Conservation (phyloP, 768 basidiomycete species). For the Lactarius vividus region DNA sequence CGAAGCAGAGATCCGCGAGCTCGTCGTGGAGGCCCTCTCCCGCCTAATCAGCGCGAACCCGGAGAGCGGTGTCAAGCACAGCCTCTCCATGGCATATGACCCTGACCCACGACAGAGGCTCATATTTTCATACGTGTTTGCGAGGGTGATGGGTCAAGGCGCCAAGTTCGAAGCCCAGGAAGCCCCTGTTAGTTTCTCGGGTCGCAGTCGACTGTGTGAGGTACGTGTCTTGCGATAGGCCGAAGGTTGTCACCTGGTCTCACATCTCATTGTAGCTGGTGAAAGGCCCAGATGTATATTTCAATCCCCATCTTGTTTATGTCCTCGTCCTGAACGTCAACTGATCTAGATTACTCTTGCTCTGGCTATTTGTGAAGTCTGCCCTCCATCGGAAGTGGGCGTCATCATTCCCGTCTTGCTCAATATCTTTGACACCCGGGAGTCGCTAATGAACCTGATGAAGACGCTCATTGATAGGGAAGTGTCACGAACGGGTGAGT, state of each 20-base stretch:
- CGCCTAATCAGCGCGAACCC: conserved; percentile 82
- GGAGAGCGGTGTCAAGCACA: conserved; percentile 87
- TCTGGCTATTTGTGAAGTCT: conserved; percentile 84
- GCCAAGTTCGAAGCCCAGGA: conserved; percentile 68
- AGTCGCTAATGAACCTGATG: conserved; percentile 67
- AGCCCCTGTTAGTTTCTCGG: conserved; percentile 29
- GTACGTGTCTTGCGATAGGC: conserved; percentile 27
- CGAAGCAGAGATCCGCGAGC: conserved; percentile 57
- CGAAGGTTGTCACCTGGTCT: background rate
- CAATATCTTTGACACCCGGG: conserved; percentile 79
- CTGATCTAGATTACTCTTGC: conserved; percentile 65
- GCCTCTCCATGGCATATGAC: conserved; percentile 75
- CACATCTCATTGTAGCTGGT: conserved; percentile 50
- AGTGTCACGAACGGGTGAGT: conserved; percentile 68
- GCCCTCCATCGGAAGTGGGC: conserved; percentile 75
- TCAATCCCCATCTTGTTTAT: conserved; percentile 2
- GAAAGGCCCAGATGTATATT: conserved; percentile 66
- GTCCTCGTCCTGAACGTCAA: background rate
- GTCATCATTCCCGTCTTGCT: conserved; percentile 82
- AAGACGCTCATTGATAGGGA: conserved; percentile 86
- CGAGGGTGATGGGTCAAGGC: conserved; percentile 75
- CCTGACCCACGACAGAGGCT: conserved; percentile 63
- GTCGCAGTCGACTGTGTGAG: conserved; percentile 38
- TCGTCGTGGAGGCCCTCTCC: conserved; percentile 77
- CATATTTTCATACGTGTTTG: conserved; percentile 84